Percentiles rank a stretch among this genome's conserved stretches.
Conservation (phyloP, 192 early-diverging fungal genomes). For the Backusella luteola region DNA sequence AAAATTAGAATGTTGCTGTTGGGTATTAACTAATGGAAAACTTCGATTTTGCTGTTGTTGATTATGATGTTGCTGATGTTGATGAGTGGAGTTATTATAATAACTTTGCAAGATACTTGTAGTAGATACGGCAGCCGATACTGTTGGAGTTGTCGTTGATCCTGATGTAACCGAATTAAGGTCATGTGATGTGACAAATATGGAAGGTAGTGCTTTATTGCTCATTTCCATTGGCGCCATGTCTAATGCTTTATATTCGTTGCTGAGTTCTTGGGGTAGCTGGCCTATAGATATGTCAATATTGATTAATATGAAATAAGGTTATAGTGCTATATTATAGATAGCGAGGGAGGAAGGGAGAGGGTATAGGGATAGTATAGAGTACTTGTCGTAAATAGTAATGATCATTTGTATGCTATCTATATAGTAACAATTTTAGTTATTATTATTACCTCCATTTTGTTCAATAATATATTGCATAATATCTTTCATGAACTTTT, state of each 20-base stretch:
- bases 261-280: slow-evolving; percentile 14
- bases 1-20: not conserved
- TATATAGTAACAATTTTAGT: not conserved
- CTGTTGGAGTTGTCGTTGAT: not conserved
- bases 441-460: slow-evolving; percentile 22
- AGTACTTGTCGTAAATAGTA: not conserved
- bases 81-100: slow-evolving; percentile 2
- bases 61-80: not conserved
- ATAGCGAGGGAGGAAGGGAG: no score
- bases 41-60: not conserved
- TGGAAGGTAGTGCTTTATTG: slow-evolving; percentile 19
- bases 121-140: not conserved
- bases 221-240: not conserved
- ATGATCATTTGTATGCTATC: not conserved
- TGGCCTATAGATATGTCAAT: slow-evolving; percentile 10
- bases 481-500: slow-evolving; percentile 62
- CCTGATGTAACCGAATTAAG: not conserved
- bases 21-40: not conserved
- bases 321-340: not conserved
- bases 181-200: slow-evolving; percentile 31
- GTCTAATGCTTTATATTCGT: not conserved
- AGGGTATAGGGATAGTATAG: not conserved
- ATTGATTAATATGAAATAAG: not conserved
- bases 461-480: slow-evolving; percentile 56
- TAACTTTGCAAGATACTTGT: not conserved